Percentiles rank a stretch among this genome's conserved stretches.
These are phyloP conservation scores for Phlegmacium glaucopus DNA, from an alignment of 768 basidiomycete species.

Conservation along the genomic window DNA sequence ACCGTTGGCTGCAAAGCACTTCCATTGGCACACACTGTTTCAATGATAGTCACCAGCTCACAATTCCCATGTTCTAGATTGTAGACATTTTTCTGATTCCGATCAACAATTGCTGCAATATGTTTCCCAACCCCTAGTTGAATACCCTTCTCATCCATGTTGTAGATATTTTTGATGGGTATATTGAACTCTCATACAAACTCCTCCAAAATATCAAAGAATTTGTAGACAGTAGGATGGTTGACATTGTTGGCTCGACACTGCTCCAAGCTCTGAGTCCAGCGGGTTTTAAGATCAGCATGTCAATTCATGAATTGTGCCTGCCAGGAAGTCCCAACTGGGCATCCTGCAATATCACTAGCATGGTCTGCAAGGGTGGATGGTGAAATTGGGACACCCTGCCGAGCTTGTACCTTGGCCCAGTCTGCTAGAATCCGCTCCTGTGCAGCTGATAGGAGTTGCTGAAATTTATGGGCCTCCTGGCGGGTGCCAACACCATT, in stretches of 20 bases:
- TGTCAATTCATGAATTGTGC: slow-evolving; percentile 15
- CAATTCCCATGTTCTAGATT: slow-evolving; percentile 32
- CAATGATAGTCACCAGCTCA: slow-evolving; percentile 45
- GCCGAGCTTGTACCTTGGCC: slow-evolving; percentile 18
- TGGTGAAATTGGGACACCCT: slow-evolving; percentile 18
- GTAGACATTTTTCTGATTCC: slow-evolving; percentile 23
- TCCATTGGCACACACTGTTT: slow-evolving; percentile 42
- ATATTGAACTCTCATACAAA: slow-evolving; percentile 21
- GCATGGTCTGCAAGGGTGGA: slow-evolving; percentile 13
- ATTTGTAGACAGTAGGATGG: slow-evolving; percentile 12
- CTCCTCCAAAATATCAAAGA: slow-evolving; percentile 14
- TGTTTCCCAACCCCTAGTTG: slow-evolving; percentile 22
- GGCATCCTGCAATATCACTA: slow-evolving; percentile 11
- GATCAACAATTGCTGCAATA: slow-evolving; percentile 17
- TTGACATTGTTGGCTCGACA: slow-evolving; percentile 22
- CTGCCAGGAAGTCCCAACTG: slow-evolving; percentile 13
- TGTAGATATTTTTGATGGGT: slow-evolving; percentile 21
- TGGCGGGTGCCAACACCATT: slow-evolving; percentile 9
- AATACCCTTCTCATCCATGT: slow-evolving; percentile 28
- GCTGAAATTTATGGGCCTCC: slow-evolving; percentile 16
- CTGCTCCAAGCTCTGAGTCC: slow-evolving; percentile 19
- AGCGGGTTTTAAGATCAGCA: slow-evolving; percentile 14
- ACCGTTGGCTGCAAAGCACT: slow-evolving; percentile 30
- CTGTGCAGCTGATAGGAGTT: slow-evolving; percentile 14
- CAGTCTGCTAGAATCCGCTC: slow-evolving; percentile 21